Percentiles rank a stretch among this genome's conserved stretches.
Evolutionary conservation across 768 basidiomycete species (phyloP).

Genomic region (Suillus subalutaceus): DNA sequence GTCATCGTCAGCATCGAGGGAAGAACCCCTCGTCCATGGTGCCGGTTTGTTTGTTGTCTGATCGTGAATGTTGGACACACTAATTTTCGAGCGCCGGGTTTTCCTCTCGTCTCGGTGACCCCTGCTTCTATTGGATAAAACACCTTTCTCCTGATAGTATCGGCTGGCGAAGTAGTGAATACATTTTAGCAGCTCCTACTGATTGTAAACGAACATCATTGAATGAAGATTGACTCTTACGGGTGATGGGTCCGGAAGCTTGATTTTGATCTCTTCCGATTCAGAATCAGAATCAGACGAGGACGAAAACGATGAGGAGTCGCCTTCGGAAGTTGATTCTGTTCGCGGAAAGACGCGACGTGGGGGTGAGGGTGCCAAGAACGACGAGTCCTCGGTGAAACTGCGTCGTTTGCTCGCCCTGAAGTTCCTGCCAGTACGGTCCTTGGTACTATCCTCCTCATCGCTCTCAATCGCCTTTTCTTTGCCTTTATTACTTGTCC

Average conservation of each 20-base stretch:
- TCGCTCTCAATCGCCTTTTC: constrained; percentile 22
- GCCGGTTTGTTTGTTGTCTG: constrained; percentile 5
- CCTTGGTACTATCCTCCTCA: constrained; percentile 14
- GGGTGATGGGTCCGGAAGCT: constrained; percentile 48
- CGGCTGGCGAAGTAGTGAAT: constrained; percentile 53
- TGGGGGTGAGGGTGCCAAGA: constrained; percentile 44
- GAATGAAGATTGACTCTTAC: constrained; percentile 38
- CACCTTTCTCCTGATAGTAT: constrained; percentile 65
- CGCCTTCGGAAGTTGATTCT: neutral
- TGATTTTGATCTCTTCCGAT: constrained; percentile 19
- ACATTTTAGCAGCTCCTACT: constrained; percentile 54
- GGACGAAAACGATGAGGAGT: neutral
- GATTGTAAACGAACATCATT: constrained; percentile 21
- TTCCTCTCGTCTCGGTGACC: constrained; percentile 49
- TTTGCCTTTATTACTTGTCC: constrained; percentile 27
- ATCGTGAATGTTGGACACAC: constrained; percentile 25
- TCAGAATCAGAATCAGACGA: constrained; percentile 10
- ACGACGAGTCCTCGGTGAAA: constrained; percentile 55
- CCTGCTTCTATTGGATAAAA: constrained; percentile 54
- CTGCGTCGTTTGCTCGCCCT: constrained; percentile 45
- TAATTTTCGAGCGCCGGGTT: constrained; percentile 22
- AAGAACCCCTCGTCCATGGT: constrained; percentile 12
- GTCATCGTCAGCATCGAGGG: constrained; percentile 8
- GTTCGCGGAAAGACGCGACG: constrained; percentile 15
- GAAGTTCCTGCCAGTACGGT: constrained; percentile 17